These are phyloP conservation scores for Phaffia australis DNA, from an alignment of 768 basidiomycete species.

Conservation along the genomic window DNA sequence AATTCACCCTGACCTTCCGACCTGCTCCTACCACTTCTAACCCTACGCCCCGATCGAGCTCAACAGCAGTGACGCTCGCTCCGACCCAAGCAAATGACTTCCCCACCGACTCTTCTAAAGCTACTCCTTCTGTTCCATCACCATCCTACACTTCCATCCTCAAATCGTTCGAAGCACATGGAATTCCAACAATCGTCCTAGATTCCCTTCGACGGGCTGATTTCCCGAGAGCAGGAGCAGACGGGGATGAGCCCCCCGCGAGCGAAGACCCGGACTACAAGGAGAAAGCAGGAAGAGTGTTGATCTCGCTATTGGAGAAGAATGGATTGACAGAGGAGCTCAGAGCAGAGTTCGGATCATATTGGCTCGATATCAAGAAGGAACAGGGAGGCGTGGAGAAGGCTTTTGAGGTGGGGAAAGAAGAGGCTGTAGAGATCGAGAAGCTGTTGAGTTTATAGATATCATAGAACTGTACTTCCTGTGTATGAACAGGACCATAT, in stretches of 20 bases:
- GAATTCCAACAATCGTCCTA: too few species aligned
- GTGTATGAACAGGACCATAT: too few species aligned
- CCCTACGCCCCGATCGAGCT: background rate
- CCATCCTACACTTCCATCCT: slow-evolving; percentile 21
- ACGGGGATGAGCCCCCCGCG: slow-evolving; percentile 23
- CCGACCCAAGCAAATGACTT: background rate
- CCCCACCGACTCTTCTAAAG: background rate
- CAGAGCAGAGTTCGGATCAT: slow-evolving; percentile 14
- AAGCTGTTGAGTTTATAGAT: slow-evolving; percentile 11
- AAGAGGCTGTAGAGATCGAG: slow-evolving; percentile 13
- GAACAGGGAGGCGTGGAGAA: slow-evolving; percentile 26
- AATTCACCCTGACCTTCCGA: background rate
- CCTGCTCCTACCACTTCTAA: slow-evolving; percentile 26
- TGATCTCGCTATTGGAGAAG: slow-evolving; percentile 24
- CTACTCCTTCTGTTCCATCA: slow-evolving; percentile 5
- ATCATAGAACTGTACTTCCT: too few species aligned
- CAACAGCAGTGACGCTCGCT: slow-evolving; percentile 25
- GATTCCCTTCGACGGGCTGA: too few species aligned
- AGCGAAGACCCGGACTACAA: slow-evolving; percentile 28
- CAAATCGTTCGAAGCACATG: too few species aligned
- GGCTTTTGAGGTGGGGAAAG: slow-evolving; percentile 3
- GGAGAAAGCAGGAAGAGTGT: slow-evolving; percentile 27
- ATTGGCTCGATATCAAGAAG: slow-evolving; percentile 15
- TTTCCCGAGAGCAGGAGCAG: slow-evolving; percentile 5
- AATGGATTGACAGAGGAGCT: slow-evolving; percentile 23